Evolutionary conservation across 768 basidiomycete genomes (phyloP).

Genomic region (Multifurca ochricompacta): DNA sequence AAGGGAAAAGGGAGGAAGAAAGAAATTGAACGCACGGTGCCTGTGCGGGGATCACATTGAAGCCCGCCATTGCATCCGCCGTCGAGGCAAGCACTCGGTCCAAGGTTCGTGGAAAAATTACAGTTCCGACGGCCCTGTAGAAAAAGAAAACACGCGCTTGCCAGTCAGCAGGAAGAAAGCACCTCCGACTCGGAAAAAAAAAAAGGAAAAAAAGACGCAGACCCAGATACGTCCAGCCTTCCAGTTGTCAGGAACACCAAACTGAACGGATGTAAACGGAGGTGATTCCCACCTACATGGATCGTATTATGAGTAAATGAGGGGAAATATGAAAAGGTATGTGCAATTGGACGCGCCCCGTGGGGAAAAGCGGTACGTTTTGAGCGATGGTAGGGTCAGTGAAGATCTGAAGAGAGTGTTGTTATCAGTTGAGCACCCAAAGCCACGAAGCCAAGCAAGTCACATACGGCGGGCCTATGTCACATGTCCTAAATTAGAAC

Average conservation of each 20-base stretch:
- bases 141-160: neutral
- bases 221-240: conserved; percentile 25
- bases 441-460: too few species aligned
- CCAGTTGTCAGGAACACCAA: conserved; percentile 24
- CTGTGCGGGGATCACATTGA: conserved; percentile 21
- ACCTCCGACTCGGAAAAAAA: neutral
- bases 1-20: neutral
- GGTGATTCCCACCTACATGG: conserved; percentile 20
- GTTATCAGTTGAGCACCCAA: neutral
- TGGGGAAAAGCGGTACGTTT: conserved; percentile 8
- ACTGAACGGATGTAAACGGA: conserved; percentile 14
- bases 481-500: neutral
- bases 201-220: neutral
- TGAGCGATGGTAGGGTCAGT: conserved; percentile 9
- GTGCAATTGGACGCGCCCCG: conserved; percentile 2
- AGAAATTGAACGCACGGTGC: conserved; percentile 23
- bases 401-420: conserved; percentile 2
- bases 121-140: conserved; percentile 23
- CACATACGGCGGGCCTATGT: conserved; percentile 16
- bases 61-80: conserved; percentile 27
- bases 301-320: neutral
- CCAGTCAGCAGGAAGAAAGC: too few species aligned
- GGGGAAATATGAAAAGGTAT: neutral
- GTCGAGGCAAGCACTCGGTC: conserved; percentile 21
- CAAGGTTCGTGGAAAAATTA: conserved; percentile 21